Evolutionary conservation across 345 rosid genomes (phyloP).

Genomic region (Salix exigua): DNA sequence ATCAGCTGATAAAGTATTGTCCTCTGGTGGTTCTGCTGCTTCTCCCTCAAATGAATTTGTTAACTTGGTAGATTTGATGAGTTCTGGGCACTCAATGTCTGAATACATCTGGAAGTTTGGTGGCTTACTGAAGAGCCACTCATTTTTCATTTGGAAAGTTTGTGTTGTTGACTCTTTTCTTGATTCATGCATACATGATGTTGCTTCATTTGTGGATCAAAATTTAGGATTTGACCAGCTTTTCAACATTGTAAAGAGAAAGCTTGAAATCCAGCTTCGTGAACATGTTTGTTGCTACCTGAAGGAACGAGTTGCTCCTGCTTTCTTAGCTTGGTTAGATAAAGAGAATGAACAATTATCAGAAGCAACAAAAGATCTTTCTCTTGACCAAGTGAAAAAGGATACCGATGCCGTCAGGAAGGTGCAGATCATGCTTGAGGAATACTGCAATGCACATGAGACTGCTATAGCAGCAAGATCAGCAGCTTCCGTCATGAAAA

Average conservation of each 20-base stretch:
- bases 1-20: slow-evolving; percentile 46
- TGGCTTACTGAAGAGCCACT: slow-evolving; percentile 46
- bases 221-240: slow-evolving; percentile 88
- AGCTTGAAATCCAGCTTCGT: slow-evolving; percentile 69
- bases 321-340: slow-evolving; percentile 57
- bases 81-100: slow-evolving; percentile 52
- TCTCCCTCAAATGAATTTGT: slow-evolving; percentile 39
- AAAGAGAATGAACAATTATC: slow-evolving; percentile 51
- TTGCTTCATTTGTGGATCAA: slow-evolving; percentile 63
- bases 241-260: slow-evolving; percentile 61
- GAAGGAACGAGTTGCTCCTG: slow-evolving; percentile 55
- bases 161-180: slow-evolving; percentile 71
- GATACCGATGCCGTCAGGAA: slow-evolving; percentile 45
- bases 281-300: slow-evolving; percentile 58
- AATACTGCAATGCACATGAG: slow-evolving; percentile 80
- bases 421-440: slow-evolving; percentile 75
- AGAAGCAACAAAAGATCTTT: slow-evolving; percentile 40
- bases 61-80: slow-evolving; percentile 43
- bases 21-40: slow-evolving; percentile 38
- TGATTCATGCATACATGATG: slow-evolving; percentile 79
- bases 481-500: slow-evolving; percentile 66
- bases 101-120: slow-evolving; percentile 71
- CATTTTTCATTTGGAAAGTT: slow-evolving; percentile 85
- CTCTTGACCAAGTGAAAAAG: slow-evolving; percentile 39
- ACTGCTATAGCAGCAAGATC: slow-evolving; percentile 77